Conservation (phyloP, 2,329 filamentous ascomycete species). For the Aureobasidium sp. region DNA sequence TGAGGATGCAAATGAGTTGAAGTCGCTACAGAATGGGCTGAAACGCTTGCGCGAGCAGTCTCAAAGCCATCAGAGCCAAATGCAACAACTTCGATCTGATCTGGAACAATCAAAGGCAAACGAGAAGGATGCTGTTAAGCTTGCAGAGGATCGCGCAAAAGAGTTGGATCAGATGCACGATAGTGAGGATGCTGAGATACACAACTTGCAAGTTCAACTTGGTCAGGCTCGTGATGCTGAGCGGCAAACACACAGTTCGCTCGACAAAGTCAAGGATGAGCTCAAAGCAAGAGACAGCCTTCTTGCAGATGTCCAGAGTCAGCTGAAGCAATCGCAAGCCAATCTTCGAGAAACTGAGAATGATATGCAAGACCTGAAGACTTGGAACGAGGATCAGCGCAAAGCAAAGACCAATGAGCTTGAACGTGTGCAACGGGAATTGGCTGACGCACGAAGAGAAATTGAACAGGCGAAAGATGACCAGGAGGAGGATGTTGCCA, state of each 20-base stretch:
- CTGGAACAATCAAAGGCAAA: neutral
- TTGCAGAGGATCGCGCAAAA: constrained; percentile 9
- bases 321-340: constrained; percentile 3
- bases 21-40: constrained; percentile 18
- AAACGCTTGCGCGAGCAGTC: neutral
- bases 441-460: neutral
- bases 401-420: neutral
- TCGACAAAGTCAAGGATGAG: constrained; percentile 6
- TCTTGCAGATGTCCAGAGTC: neutral
- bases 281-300: neutral
- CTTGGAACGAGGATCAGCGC: neutral
- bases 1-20: constrained; percentile 18
- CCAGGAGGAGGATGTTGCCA: neutral
- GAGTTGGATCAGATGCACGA: constrained; percentile 14
- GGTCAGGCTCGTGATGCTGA: constrained; percentile 8
- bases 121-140: neutral
- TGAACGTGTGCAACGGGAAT: neutral
- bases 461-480: neutral
- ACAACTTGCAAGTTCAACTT: constrained; percentile 11
- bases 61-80: neutral
- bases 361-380: constrained; percentile 2
- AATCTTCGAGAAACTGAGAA: neutral
- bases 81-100: constrained; percentile 12
- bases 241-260: neutral
- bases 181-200: constrained; percentile 16